Evolutionary conservation across 768 basidiomycete genomes (phyloP).

Genomic region (Russula virescens): DNA sequence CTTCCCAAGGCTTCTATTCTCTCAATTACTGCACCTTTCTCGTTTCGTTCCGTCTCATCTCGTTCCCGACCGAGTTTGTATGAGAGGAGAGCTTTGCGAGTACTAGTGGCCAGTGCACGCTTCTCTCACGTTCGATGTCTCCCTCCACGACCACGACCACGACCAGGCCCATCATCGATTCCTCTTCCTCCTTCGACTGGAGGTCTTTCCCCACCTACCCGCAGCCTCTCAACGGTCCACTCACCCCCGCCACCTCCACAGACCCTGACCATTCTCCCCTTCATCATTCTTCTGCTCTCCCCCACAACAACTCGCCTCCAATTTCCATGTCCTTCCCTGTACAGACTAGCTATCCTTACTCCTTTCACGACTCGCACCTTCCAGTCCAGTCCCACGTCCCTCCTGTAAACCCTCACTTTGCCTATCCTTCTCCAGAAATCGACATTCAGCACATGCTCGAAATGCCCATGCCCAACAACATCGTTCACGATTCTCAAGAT

Average conservation of each 20-base stretch:
- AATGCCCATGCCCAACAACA: conserved; percentile 12
- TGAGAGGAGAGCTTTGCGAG: not conserved
- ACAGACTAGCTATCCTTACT: conserved; percentile 17
- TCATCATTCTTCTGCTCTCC: conserved; percentile 5
- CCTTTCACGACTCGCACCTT: conserved; percentile 19
- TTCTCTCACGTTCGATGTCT: conserved; percentile 6
- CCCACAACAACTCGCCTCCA: not conserved
- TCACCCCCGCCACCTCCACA: not conserved
- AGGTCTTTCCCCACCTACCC: conserved; percentile 14
- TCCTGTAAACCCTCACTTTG: not conserved
- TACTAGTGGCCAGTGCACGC: too few species aligned
- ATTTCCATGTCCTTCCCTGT: conserved; percentile 22
- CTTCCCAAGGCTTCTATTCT: conserved; percentile 10
- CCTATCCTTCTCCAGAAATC: conserved; percentile 20
- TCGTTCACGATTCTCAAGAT: conserved; percentile 12
- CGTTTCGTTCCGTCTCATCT: not conserved
- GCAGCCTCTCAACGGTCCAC: not conserved
- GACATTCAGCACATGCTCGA: conserved; percentile 20
- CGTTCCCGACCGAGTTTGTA: not conserved
- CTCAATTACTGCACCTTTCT: not conserved
- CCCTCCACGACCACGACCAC: conserved; percentile 1
- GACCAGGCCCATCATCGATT: not conserved
- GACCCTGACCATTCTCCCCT: conserved; percentile 8
- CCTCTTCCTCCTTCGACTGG: conserved; percentile 11
- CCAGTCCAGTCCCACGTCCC: conserved; percentile 12